Evolutionary conservation across 805 yeast genomes (phyloP), one percentile per base, ranked within the genome.

Genomic region (Pichia exigua): DNA sequence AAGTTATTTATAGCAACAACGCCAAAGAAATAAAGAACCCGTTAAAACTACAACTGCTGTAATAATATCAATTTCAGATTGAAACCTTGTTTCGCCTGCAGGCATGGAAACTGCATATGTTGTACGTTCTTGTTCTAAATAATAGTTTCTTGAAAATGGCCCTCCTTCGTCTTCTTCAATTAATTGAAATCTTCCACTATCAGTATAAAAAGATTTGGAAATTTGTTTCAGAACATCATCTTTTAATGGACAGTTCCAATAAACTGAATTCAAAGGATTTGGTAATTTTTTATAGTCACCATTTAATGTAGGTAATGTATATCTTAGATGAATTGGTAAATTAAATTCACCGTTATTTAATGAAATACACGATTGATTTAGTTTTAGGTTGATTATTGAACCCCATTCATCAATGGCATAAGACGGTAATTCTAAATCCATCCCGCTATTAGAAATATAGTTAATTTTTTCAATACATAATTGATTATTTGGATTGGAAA

Each of bases 291-390:
- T 40, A n/a, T 28, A 28, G 3, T 38, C 50, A 3, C 59, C 59
- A 3, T 48, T 40, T 1, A 17, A 15, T 12, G 22, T 26, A 3
- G 71, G 71, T 21, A 50, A 53, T 1, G 61, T 64, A 42, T 67
- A 67, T 28, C 71, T 53, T 39, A 63, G 47, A 58, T 67, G 71
- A 46, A 67, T 48, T 2, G 70, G 70, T 13, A 67, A n/a, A 42
- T 62, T 62, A 47, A 67, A 61, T 8, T 39, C 45, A 12, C 57
- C 60, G 1, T 35, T 32, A 27, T 48, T 40, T 17, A 42, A 27
- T 15, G 47, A 11, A 18, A 59, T 52, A 26, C 55, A 30, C 1
- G 55, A 40, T 4, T 52, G 56, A 20, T 61, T 57, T 42, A 67
- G 21, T 10, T 45, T 49, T 6, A 65, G 27, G 20, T 55, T 51